phyloP scores from a whole-genome alignment of 352 stramenopile genomes.

The Globisporangium rhizosaccharum region DNA sequence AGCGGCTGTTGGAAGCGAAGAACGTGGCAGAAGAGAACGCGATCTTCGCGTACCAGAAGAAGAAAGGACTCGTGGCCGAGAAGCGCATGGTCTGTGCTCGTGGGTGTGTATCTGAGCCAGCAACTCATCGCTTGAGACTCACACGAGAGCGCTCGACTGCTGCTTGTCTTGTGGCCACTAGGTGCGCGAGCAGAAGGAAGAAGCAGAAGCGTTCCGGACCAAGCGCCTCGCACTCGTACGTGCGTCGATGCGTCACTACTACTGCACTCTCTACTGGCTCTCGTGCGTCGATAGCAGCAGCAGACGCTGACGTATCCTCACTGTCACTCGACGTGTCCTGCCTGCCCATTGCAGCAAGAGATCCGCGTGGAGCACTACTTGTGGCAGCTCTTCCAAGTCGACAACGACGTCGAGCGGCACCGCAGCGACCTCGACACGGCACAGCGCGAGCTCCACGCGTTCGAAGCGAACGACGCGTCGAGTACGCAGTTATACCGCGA shows the following conservation, averaged over 20 bases:
- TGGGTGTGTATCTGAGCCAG: constrained; percentile 1
- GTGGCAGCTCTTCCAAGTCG: constrained; percentile 95
- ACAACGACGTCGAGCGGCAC: constrained; percentile 83
- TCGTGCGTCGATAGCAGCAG: background rate
- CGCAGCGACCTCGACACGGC: constrained; percentile 66
- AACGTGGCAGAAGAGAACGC: constrained; percentile 91
- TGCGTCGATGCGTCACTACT: constrained; percentile 1
- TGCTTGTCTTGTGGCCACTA: constrained; percentile 4
- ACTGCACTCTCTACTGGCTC: background rate
- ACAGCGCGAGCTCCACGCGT: constrained; percentile 37
- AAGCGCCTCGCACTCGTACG: constrained; percentile 65
- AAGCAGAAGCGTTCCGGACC: constrained; percentile 81
- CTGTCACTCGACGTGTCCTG: background rate
- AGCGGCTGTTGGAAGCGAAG: constrained; percentile 84
- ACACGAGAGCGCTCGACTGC: background rate
- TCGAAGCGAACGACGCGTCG: constrained; percentile 42
- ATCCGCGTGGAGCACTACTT: constrained; percentile 92
- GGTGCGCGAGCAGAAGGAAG: constrained; percentile 94
- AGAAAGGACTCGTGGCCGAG: constrained; percentile 93
- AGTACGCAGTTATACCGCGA: constrained; percentile 42
- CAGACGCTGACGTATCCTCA: background rate
- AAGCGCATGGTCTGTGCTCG: constrained; percentile 49
- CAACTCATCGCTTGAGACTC: background rate
- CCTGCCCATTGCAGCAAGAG: constrained; percentile 28
- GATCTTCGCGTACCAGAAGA: constrained; percentile 95